Base-by-base conservation (phyloP, 148 eudicot genomes). In the Nyssa sinensis region DNA sequence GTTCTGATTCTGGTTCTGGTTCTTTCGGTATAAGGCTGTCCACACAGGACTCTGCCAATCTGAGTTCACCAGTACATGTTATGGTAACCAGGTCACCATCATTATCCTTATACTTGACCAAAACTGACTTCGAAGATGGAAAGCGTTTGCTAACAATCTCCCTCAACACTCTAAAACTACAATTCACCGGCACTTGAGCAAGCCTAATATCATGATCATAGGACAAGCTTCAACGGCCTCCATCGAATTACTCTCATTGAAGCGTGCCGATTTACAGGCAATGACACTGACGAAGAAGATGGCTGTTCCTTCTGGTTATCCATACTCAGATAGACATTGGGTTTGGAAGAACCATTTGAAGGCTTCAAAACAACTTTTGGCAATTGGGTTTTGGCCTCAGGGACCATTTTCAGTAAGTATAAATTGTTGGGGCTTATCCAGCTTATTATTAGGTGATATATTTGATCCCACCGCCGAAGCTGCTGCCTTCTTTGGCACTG, bases 71-170 rank as follows among this genome's bases (percentile, higher is more conserved):
- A 7, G 92, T 86, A 70, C 88, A 86, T 12, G 97, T 95, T 76
- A 95, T 89, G 0, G 98, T 95, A 74, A 95, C 94, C 76, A 95
- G 79, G 84, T 95, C 97, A 69, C 88, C 94, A 78, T 95, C 98
- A 78, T 59, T 77, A 76, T 95, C 97, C 77, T 83, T 90, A 57
- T 90, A 92, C 73, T 92, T 95, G n/a, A 95, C 84, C 74, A 92
- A 72, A 71, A 92, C 91, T 5, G 94, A 82, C 64, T 90, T 95
- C 2, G 97, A 89, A 66, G 91, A 81, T 17, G 96, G 98, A 74
- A 89, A 95, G 29, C 94, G 79, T 73, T 79, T 86, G 32, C 85
- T 74, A 30, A 95, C 96, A 21, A 85, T 80, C 69, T 92, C 97
- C 85, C 97, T 87, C 83, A 95, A 71, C 30, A 82, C 85, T 73